These are phyloP conservation scores for Lachnum nothofagi DNA, from an alignment of 2,329 filamentous ascomycete genomes.

Conservation along the genomic window DNA sequence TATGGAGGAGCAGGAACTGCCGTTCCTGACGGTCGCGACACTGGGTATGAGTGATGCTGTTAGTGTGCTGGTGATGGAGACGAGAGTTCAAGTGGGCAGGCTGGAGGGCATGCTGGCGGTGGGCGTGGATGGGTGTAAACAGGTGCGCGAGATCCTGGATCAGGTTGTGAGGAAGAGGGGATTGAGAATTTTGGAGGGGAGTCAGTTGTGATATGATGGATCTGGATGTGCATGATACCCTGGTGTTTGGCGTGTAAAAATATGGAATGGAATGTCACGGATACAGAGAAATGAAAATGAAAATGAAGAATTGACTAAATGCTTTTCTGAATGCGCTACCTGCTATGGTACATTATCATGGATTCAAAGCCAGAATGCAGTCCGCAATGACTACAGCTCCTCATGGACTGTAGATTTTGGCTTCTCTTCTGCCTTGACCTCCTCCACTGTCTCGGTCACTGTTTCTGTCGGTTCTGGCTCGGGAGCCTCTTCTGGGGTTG, in stretches of 20 bases:
- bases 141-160: conserved; percentile 77
- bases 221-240: conserved; percentile 18
- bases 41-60: conserved; percentile 70
- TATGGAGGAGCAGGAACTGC: conserved; percentile 80
- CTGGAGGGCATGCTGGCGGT: conserved; percentile 91
- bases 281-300: not conserved
- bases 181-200: conserved; percentile 55
- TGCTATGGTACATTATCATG: conserved; percentile 16
- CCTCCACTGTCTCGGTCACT: conserved; percentile 13
- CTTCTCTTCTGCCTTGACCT: conserved; percentile 18
- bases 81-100: conserved; percentile 72
- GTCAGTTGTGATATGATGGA: conserved; percentile 40
- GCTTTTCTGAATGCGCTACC: not conserved
- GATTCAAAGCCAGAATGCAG: too few species aligned
- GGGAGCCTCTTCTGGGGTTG: conserved; percentile 35
- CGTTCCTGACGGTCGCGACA: conserved; percentile 80
- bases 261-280: not conserved
- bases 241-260: conserved; percentile 16
- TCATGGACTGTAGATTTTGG: conserved; percentile 11
- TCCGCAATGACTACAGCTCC: too few species aligned
- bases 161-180: conserved; percentile 70
- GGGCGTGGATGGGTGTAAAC: conserved; percentile 84
- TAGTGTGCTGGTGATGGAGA: conserved; percentile 78
- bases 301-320: not conserved
- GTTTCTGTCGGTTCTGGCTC: not conserved